Percentiles rank a stretch among this genome's conserved stretches.
Conservation (phyloP, 805 yeast genomes). For the Ogataea zsoltii region DNA sequence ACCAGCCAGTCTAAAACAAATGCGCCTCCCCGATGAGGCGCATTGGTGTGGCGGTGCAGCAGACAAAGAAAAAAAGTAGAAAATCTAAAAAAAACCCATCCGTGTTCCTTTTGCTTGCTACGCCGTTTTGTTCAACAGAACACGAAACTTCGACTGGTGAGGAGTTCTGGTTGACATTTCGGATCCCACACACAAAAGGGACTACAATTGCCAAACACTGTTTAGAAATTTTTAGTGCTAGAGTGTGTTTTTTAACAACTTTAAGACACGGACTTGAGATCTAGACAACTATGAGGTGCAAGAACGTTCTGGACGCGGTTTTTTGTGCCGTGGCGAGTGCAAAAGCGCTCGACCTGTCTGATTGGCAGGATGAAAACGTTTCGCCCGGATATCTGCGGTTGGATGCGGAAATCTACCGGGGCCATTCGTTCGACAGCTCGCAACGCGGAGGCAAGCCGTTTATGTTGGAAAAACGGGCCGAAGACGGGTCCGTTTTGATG, state of each 20-base stretch:
- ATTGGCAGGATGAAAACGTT: too few species aligned
- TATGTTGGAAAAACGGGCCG: constrained; percentile 27
- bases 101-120: too few species aligned
- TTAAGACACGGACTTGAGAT: neutral
- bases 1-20: too few species aligned
- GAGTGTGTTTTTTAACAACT: too few species aligned
- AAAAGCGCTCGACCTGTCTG: neutral
- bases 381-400: constrained; percentile 11
- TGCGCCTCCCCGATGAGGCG: too few species aligned
- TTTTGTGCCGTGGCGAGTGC: neutral
- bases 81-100: neutral
- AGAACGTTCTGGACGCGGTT: neutral
- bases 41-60: neutral
- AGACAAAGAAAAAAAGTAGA: neutral
- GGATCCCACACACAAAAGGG: too few species aligned
- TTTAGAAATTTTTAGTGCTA: too few species aligned
- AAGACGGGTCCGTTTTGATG: constrained; percentile 31
- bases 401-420: constrained; percentile 24
- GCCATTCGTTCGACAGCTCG: constrained; percentile 16
- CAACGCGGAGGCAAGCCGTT: constrained; percentile 16
- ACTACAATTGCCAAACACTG: too few species aligned
- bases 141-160: neutral
- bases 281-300: neutral
- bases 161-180: neutral
- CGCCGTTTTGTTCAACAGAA: neutral